Conservation (phyloP, 768 basidiomycete species). For the Agrocybe praecox region DNA sequence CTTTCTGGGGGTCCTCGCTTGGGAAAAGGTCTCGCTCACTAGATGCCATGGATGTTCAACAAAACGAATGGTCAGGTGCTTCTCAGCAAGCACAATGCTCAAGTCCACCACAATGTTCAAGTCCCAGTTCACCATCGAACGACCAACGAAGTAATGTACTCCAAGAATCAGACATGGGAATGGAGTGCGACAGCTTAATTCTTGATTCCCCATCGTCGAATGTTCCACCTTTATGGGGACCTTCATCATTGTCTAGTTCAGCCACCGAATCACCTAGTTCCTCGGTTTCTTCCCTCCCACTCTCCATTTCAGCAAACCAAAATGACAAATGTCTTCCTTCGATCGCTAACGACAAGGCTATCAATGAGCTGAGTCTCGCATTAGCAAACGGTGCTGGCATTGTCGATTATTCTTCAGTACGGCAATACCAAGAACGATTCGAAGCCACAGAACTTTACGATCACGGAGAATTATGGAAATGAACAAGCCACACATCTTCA, state of each 20-base stretch:
- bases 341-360: constrained; percentile 19
- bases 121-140: constrained; percentile 8
- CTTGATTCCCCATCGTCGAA: not conserved
- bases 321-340: not conserved
- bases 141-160: not conserved
- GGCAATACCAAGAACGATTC: constrained; percentile 18
- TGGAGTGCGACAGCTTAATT: not conserved
- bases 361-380: constrained; percentile 27
- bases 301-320: constrained; percentile 2
- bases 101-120: not conserved
- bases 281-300: constrained; percentile 18
- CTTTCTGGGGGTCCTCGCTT: constrained; percentile 21
- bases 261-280: constrained; percentile 14
- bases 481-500: not conserved
- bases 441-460: constrained; percentile 18
- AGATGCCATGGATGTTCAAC: constrained; percentile 26
- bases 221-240: not conserved
- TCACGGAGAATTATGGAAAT: constrained; percentile 27
- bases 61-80: constrained; percentile 1
- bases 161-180: not conserved
- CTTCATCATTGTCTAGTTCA: constrained; percentile 12
- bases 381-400: constrained; percentile 30
- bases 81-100: constrained; percentile 1
- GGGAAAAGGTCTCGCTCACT: constrained; percentile 46
- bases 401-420: constrained; percentile 25